Percentiles rank a stretch among this genome's conserved stretches.
Evolutionary conservation across 495 filamentous ascomycete genomes (phyloP).

Genomic region (Oleoguttula mirabilis): DNA sequence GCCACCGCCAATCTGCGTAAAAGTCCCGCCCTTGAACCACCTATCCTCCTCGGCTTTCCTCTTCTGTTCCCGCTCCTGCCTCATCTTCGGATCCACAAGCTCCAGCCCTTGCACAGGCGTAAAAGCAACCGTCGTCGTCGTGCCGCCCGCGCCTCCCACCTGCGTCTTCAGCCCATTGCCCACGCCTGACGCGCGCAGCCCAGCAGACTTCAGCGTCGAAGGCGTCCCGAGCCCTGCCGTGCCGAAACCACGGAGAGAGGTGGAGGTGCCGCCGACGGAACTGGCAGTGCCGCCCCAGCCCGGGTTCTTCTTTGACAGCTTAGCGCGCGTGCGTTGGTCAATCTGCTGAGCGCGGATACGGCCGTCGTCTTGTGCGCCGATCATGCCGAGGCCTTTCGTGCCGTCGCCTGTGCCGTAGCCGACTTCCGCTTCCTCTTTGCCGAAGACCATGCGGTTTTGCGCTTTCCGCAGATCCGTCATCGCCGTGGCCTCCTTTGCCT

Average conservation of each 20-base stretch:
- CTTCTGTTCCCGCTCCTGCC: slow-evolving; percentile 62
- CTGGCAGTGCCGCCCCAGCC: slow-evolving; percentile 80
- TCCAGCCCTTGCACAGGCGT: slow-evolving; percentile 91
- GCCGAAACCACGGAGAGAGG: slow-evolving; percentile 67
- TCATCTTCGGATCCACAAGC: slow-evolving; percentile 86
- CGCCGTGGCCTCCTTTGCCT: slow-evolving; percentile 91
- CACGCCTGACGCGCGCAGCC: slow-evolving; percentile 63
- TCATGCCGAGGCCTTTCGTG: slow-evolving; percentile 87
- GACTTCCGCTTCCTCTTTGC: slow-evolving; percentile 88
- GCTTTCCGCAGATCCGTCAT: slow-evolving; percentile 96
- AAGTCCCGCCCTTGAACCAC: slow-evolving; percentile 93
- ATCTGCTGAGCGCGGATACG: slow-evolving; percentile 78
- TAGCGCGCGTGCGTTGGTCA: slow-evolving; percentile 84
- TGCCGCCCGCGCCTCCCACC: slow-evolving; percentile 42
- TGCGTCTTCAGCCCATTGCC: slow-evolving; percentile 35
- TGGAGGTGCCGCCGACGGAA: slow-evolving; percentile 45
- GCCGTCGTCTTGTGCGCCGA: slow-evolving; percentile 76
- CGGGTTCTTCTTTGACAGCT: slow-evolving; percentile 86
- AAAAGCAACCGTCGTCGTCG: slow-evolving; percentile 79
- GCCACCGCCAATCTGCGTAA: slow-evolving; percentile 69
- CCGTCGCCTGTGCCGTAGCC: slow-evolving; percentile 81
- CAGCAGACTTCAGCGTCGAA: slow-evolving; percentile 57
- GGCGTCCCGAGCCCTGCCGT: slow-evolving; percentile 40
- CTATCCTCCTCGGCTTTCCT: slow-evolving; percentile 85
- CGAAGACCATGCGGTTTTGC: slow-evolving; percentile 92